Base-by-base conservation (phyloP, 257 asterid species). In the Schizonepeta tenuifolia region DNA sequence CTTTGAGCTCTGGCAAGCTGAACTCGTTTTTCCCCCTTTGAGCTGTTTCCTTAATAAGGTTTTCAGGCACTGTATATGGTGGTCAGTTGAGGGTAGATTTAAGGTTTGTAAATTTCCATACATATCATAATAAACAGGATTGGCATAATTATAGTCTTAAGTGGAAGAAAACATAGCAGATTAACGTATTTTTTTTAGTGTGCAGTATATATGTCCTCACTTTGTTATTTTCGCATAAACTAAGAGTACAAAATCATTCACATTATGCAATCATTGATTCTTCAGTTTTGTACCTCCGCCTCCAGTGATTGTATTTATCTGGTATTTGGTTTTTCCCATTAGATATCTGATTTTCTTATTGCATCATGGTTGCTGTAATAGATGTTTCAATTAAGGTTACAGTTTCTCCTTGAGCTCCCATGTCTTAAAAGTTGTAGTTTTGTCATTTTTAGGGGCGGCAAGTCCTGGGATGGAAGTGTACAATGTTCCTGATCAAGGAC, bases 401-500 rank as follows among this genome's bases (percentile, higher is more conserved):
- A 60, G 46, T 55, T 49, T n/a, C 36, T 58, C 31, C 59, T 35
- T 69, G 69, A 47, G 69, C 53, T 72, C 65, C 69, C 65, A 54
- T 49, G 65, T 31, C 17, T 57, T 64, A 78, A 62, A 61, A 65
- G 2, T 74, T 59, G 49, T 44, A 47, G 55, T 69, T 62, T 44
- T 70, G 47, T 76, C 69, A 20, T 70, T 40, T 66, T 47, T 74
- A 81, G 88, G 80, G 79, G 79, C 71, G 80, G 90, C 89, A 71
- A 80, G 89, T 85, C 85, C 86, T 80, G 79, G 80, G 76, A 84
- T 85, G 93, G 89, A 90, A 73, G 78, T 76, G 70, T 81, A 83
- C 82, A 80, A 60, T 67, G 81, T 79, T 85, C 96, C 90, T 78
- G 83, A 83, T 69, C 86, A 84, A 72, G 92, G 87, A 81, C 84